Conservation (phyloP, 2,329 filamentous ascomycete species). For the Sphaerulina populicola region DNA sequence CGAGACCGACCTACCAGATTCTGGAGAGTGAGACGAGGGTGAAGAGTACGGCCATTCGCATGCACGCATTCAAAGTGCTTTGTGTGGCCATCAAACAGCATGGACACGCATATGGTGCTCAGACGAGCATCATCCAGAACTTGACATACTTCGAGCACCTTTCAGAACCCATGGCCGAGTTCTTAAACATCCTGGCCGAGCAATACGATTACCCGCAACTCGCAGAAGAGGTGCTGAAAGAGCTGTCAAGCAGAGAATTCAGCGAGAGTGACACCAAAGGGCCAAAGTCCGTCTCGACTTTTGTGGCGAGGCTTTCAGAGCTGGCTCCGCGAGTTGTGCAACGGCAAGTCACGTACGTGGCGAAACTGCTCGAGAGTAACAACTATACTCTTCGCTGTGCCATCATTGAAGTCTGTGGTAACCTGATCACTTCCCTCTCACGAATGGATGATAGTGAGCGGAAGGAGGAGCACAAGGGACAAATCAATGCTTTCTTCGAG, state of each 20-base stretch:
- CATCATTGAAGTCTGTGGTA: conserved; percentile 93
- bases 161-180: conserved; percentile 98
- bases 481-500: conserved; percentile 95
- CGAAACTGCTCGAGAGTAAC: conserved; percentile 93
- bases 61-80: conserved; percentile 95
- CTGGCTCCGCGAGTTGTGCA: conserved; percentile 85
- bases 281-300: conserved; percentile 90
- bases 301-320: conserved; percentile 88
- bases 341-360: conserved; percentile 92
- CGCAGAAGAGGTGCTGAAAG: conserved; percentile 83
- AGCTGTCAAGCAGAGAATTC: conserved; percentile 96
- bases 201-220: conserved; percentile 97
- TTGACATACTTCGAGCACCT: conserved; percentile 97
- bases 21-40: conserved; percentile 88
- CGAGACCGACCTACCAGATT: conserved; percentile 84
- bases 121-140: conserved; percentile 96
- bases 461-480: conserved; percentile 84
- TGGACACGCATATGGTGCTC: conserved; percentile 89
- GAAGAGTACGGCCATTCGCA: conserved; percentile 79
- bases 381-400: conserved; percentile 91
- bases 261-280: conserved; percentile 92
- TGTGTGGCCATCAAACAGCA: conserved; percentile 97
- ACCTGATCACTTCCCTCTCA: conserved; percentile 83
- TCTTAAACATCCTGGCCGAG: conserved; percentile 87
- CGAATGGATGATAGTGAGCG: conserved; percentile 71